These are phyloP conservation scores for Aspergillus niger DNA, from an alignment of 2,329 filamentous ascomycete genomes.

Conservation along the genomic window DNA sequence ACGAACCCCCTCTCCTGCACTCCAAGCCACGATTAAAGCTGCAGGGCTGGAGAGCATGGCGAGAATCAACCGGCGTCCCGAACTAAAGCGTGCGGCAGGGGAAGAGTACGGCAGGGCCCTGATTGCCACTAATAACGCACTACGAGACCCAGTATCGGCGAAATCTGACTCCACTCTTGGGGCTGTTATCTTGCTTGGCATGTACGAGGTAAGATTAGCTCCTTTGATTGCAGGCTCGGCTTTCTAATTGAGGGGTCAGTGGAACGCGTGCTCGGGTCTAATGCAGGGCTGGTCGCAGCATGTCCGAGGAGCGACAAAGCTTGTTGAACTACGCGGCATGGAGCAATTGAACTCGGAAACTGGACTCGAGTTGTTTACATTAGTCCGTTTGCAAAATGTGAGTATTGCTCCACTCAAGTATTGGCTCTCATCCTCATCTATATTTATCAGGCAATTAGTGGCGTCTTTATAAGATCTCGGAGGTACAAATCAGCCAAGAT, in stretches of 20 bases:
- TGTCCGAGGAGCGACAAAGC: not conserved
- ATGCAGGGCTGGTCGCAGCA: not conserved
- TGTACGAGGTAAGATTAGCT: constrained; percentile 9
- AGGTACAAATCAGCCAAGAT: not conserved
- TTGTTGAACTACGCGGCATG: not conserved
- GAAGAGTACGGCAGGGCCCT: constrained; percentile 11
- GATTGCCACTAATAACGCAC: constrained; percentile 9
- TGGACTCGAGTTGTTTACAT: not conserved
- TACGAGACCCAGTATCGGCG: constrained; percentile 6
- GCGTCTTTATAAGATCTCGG: not conserved
- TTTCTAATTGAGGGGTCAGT: too few species aligned
- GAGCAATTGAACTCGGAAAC: not conserved
- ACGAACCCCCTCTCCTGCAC: constrained; percentile 8
- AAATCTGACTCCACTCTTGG: constrained; percentile 13
- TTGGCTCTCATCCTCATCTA: not conserved
- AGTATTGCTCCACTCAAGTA: not conserved
- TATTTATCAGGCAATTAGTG: not conserved
- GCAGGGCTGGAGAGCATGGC: constrained; percentile 11
- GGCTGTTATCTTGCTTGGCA: constrained; percentile 12
- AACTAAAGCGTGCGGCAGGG: constrained; percentile 4
- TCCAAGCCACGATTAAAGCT: constrained; percentile 11
- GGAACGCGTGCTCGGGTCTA: too few species aligned
- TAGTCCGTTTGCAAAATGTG: not conserved
- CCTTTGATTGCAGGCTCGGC: too few species aligned
- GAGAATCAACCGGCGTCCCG: constrained; percentile 3